A percentile compares a stretch with the other conserved stretches of the same genome.
Evolutionary conservation across 768 basidiomycete species (phyloP).

Genomic region (Macrolepiota dolichaula): DNA sequence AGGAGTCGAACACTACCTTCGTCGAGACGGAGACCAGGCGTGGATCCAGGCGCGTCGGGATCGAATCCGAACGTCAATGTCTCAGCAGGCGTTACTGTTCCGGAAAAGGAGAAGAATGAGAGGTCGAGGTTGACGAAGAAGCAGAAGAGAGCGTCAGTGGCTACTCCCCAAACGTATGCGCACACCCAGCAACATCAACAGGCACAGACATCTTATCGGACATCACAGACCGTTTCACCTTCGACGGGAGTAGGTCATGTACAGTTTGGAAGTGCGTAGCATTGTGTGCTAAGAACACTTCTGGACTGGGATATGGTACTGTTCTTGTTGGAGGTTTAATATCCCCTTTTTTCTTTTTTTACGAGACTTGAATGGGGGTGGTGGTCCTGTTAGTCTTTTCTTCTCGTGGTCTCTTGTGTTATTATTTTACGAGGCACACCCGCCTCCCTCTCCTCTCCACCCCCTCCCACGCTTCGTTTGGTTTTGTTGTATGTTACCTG

Average conservation of each 20-base stretch:
- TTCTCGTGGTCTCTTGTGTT: not conserved
- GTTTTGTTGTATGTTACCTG: not conserved
- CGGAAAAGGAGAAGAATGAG: slow-evolving; percentile 1
- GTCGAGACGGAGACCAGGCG: slow-evolving; percentile 30
- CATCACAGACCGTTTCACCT: slow-evolving; percentile 2
- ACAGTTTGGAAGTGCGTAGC: slow-evolving; percentile 1
- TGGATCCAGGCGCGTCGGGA: slow-evolving; percentile 6
- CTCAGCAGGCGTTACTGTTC: not conserved
- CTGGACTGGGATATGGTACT: no score
- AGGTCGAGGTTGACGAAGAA: slow-evolving; percentile 14
- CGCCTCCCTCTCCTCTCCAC: not conserved
- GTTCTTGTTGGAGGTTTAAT: not conserved
- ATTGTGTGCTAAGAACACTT: not conserved
- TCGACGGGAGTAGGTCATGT: not conserved
- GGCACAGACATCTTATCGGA: slow-evolving; percentile 9
- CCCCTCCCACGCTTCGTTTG: not conserved
- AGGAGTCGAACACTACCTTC: slow-evolving; percentile 66
- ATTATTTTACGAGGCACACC: not conserved
- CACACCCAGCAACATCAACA: not conserved
- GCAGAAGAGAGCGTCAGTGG: slow-evolving; percentile 10
- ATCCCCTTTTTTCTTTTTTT: not conserved
- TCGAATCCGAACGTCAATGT: slow-evolving; percentile 12
- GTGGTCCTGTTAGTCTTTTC: not conserved
- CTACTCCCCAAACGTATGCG: not conserved
- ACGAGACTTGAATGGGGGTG: not conserved